Evolutionary conservation across 257 asterid genomes (phyloP).

Genomic region (Solanum boliviense): DNA sequence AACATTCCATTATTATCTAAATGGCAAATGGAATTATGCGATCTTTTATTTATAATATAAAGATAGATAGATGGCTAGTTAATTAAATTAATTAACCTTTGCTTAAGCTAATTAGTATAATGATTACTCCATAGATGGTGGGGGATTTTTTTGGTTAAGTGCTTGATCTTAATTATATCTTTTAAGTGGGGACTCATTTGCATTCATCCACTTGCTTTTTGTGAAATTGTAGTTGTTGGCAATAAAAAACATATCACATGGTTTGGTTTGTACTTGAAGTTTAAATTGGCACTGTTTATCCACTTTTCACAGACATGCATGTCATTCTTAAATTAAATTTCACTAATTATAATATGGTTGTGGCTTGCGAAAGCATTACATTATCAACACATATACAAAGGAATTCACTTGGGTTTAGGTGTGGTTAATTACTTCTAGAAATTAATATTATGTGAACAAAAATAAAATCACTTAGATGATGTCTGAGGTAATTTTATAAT

Average conservation of each 20-base stretch:
- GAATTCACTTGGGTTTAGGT: neutral
- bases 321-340: neutral
- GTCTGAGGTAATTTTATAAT: neutral
- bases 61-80: neutral
- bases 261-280: neutral
- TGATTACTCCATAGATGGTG: neutral
- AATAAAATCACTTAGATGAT: neutral
- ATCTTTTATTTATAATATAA: neutral
- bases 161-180: neutral
- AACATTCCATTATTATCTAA: conserved; percentile 1
- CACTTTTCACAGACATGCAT: neutral
- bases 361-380: neutral
- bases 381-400: neutral
- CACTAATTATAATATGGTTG: neutral
- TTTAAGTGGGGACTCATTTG: neutral
- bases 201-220: neutral
- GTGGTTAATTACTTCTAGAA: neutral
- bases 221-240: neutral
- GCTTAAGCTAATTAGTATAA: neutral
- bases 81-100: neutral
- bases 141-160: neutral
- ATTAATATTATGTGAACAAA: neutral
- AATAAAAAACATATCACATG: neutral
- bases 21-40: neutral
- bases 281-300: neutral